Conservation (phyloP, 768 basidiomycete species). For the Psilocybe azurescens region DNA sequence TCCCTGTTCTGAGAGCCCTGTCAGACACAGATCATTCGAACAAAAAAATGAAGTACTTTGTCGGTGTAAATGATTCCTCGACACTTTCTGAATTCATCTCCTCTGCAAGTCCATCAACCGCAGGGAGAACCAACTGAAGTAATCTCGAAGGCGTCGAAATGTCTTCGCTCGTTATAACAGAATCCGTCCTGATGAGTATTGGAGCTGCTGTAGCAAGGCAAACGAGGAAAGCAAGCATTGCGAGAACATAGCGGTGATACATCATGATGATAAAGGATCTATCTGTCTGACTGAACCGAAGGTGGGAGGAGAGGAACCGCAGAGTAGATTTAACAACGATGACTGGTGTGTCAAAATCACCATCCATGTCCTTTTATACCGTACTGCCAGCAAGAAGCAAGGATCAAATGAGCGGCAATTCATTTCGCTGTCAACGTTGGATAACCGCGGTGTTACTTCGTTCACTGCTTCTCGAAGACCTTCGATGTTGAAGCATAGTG, state of each 20-base stretch:
- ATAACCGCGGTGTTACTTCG: constrained; percentile 22
- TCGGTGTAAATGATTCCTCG: not conserved
- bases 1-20: constrained; percentile 2
- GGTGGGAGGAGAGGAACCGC: not conserved
- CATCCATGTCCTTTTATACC: constrained; percentile 16
- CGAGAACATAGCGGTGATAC: constrained; percentile 17
- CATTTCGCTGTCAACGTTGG: constrained; percentile 18
- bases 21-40: not conserved
- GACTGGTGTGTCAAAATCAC: constrained; percentile 5
- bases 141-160: not conserved
- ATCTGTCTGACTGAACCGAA: not conserved
- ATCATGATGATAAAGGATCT: constrained; percentile 10
- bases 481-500: constrained; percentile 19
- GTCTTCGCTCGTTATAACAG: not conserved
- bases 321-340: not conserved
- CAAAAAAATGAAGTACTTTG: not conserved
- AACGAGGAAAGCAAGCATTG: constrained; percentile 15
- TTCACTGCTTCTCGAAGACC: constrained; percentile 20
- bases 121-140: not conserved
- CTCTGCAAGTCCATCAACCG: no score
- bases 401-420: constrained; percentile 22
- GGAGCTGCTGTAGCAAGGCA: constrained; percentile 20
- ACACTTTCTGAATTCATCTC: not conserved
- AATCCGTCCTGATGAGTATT: constrained; percentile 5
- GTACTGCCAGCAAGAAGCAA: constrained; percentile 2